phyloP scores from a whole-genome alignment of 2,329 filamentous ascomycete species.

The Fusarium anthophilum region DNA sequence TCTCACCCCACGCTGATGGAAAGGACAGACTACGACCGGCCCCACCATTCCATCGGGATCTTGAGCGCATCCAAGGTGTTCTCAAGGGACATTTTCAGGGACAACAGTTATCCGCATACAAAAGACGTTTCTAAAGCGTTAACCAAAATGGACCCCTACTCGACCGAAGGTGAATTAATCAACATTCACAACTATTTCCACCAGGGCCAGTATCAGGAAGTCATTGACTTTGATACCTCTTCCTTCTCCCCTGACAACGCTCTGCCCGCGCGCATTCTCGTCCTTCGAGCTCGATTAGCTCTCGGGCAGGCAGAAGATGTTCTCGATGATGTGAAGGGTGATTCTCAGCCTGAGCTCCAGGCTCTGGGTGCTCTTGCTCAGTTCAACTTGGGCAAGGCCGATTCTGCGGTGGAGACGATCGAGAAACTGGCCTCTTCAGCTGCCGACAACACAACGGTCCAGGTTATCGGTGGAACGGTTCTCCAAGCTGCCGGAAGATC shows the following conservation, averaged over 20 bases:
- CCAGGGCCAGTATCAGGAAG: constrained; percentile 85
- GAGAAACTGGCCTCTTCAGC: constrained; percentile 74
- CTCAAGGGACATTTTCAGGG: constrained; percentile 38
- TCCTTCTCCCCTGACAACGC: constrained; percentile 82
- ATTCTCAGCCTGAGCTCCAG: constrained; percentile 75
- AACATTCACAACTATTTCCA: constrained; percentile 77
- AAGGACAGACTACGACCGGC: constrained; percentile 40
- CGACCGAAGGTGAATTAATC: constrained; percentile 75
- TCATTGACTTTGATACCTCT: constrained; percentile 85
- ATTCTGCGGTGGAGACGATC: constrained; percentile 69
- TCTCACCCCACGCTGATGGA: constrained; percentile 32
- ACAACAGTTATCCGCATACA: constrained; percentile 22
- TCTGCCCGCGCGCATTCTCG: constrained; percentile 78
- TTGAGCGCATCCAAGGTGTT: constrained; percentile 45
- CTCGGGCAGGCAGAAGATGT: constrained; percentile 81
- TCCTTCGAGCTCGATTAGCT: constrained; percentile 84
- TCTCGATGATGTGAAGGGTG: constrained; percentile 71
- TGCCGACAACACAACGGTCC: constrained; percentile 80
- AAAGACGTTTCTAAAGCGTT: constrained; percentile 26
- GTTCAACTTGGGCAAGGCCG: constrained; percentile 66
- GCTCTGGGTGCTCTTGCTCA: constrained; percentile 82
- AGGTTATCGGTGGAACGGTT: constrained; percentile 83
- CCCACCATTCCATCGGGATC: constrained; percentile 41
- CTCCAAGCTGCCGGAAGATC: constrained; percentile 81
- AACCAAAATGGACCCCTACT: constrained; percentile 73